These are phyloP conservation scores for Xenoacremonium recifei DNA, from an alignment of 2,329 filamentous ascomycete genomes.

Conservation along the genomic window DNA sequence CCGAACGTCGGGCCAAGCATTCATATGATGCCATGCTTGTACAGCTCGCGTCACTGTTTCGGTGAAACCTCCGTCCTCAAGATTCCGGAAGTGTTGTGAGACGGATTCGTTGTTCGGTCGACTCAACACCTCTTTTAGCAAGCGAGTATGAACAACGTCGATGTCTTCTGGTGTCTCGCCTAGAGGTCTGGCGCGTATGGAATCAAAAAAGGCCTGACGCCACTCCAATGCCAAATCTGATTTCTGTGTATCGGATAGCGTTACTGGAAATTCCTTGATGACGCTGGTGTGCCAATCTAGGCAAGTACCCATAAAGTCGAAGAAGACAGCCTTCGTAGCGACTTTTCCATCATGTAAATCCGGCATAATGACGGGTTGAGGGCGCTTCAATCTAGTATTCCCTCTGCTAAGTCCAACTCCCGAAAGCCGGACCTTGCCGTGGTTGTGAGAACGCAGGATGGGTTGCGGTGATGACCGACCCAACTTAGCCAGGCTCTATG, in stretches of 20 bases:
- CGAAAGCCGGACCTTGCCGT: no score
- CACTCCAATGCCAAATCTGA: neutral
- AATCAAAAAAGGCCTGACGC: neutral
- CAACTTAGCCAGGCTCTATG: no score
- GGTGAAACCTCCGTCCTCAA: neutral
- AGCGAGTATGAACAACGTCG: neutral
- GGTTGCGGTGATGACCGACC: no score
- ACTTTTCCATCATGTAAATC: neutral
- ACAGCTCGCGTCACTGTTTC: neutral
- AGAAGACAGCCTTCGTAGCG: neutral
- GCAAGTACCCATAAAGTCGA: neutral
- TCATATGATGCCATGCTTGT: neutral
- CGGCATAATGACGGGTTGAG: no score
- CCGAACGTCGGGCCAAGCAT: neutral
- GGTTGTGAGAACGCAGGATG: no score
- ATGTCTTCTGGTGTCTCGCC: neutral
- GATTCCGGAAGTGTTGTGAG: neutral
- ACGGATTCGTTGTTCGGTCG: neutral
- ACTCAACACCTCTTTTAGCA: neutral
- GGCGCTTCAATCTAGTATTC: no score
- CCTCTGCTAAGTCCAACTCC: no score
- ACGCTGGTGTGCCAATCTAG: neutral
- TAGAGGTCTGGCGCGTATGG: neutral
- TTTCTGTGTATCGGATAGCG: neutral
- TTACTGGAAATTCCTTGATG: neutral